Base-by-base conservation (phyloP, 768 basidiomycete genomes). In the Auricularia sp. region DNA sequence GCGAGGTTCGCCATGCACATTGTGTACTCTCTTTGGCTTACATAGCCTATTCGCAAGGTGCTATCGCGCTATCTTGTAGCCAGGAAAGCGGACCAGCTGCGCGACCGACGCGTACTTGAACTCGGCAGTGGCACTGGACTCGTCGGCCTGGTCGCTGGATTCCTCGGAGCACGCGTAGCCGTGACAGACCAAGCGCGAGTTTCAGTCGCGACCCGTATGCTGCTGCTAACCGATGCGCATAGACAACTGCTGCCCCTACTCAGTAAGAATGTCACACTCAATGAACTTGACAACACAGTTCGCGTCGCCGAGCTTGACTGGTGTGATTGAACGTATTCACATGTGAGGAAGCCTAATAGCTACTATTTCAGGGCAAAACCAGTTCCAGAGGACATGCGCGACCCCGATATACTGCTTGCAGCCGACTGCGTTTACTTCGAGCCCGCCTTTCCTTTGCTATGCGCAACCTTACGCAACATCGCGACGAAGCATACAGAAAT, bases 361-460 rank as follows among this genome's bases (percentile, higher is more conserved):
- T 66, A 54, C 66, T 67, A 62, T 42, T 42, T 42, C 7, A 92
- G 91, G 94, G 94, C 91, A 33, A 78, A 80, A 18, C 75, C 81
- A 1, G 69, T 86, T 39, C 84, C 88, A 8, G 35, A 69, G 8
- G 67, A 69, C 51, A 77, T 76, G 70, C 84, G 74, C 14, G 73
- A 71, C 3, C 82, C 86, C 5, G 85, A 91, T 70, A 63, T 96
- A 33, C 82, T 98, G 65, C 82, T 98, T 3, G 92, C 91, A 1
- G 94, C 94, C 0, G 94, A 98, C 71, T 98, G 94, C 69, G 94
- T 98, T 8, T 98, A 98, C 77, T 94, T 92, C 68, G 94, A 97
- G 75, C 92, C 93, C 13, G 86, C 92, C 0, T 98, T 97, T 70
- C 89, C 93, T 7, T 81, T 94, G 13, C 83, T 98, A 1, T 89